Conservation (phyloP, 2,329 filamentous ascomycete genomes). For the Colletotrichum agaves region DNA sequence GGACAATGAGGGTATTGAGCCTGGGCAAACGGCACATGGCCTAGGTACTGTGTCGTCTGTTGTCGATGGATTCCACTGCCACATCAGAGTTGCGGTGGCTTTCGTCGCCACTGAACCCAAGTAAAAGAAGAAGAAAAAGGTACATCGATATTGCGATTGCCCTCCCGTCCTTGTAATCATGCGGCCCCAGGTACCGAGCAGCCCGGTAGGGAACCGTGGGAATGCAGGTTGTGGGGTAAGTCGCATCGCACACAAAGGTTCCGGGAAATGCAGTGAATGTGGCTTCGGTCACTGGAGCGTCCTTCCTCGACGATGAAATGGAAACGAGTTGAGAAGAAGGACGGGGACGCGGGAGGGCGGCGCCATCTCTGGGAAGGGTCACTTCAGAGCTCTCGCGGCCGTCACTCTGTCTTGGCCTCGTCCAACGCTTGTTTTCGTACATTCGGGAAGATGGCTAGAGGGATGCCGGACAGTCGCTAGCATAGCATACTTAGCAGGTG, state of each 20-base stretch:
- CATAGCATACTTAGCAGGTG: neutral
- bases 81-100: conserved; percentile 1
- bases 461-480: conserved; percentile 6
- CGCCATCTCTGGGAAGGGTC: neutral
- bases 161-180: conserved; percentile 8
- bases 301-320: conserved; percentile 1
- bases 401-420: neutral
- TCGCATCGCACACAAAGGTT: conserved; percentile 27
- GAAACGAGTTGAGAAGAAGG: conserved; percentile 8
- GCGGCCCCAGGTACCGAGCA: conserved; percentile 1
- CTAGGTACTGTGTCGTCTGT: too few relatives aligned
- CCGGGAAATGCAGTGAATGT: conserved; percentile 13
- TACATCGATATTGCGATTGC: conserved; percentile 5
- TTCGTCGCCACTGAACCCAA: conserved; percentile 1
- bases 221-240: conserved; percentile 32
- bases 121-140: neutral
- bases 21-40: neutral
- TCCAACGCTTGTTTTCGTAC: neutral
- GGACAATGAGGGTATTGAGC: neutral
- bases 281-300: neutral
- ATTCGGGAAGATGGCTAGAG: neutral
- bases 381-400: neutral
- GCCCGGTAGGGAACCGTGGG: conserved; percentile 16
- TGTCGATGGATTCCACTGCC: neutral
- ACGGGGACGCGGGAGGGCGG: neutral